Evolutionary conservation across 495 filamentous ascomycete genomes (phyloP).

Genomic region (Symbiotaphrina buchneri): DNA sequence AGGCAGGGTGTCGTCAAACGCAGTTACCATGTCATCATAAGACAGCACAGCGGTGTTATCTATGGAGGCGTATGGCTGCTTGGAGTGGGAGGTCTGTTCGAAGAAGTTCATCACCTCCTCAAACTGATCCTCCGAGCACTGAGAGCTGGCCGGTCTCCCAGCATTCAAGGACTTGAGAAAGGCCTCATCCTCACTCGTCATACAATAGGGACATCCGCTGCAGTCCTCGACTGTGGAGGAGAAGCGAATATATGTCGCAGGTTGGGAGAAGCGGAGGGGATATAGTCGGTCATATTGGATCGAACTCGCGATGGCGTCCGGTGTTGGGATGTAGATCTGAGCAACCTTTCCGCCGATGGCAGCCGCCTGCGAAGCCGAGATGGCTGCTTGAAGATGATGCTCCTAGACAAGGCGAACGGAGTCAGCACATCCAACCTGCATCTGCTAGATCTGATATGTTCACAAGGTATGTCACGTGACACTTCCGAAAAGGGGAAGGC

Average conservation of each 20-base stretch:
- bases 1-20: constrained; percentile 50
- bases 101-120: constrained; percentile 90
- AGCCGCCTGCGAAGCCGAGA: constrained; percentile 45
- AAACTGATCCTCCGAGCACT: constrained; percentile 73
- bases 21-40: constrained; percentile 58
- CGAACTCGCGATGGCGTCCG: constrained; percentile 48
- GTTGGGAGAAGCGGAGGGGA: constrained; percentile 51
- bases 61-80: constrained; percentile 72
- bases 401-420: constrained; percentile 31
- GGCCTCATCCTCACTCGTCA: constrained; percentile 70
- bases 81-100: constrained; percentile 58
- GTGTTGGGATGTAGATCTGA: constrained; percentile 66
- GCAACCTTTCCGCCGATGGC: constrained; percentile 48
- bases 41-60: constrained; percentile 61
- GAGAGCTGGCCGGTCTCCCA: constrained; percentile 35
- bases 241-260: constrained; percentile 89
- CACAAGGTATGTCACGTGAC: constrained; percentile 15
- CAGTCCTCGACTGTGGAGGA: constrained; percentile 95
- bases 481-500: constrained; percentile 13
- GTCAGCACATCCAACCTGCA: not conserved
- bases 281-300: constrained; percentile 79
- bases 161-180: constrained; percentile 71
- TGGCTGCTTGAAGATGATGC: constrained; percentile 90
- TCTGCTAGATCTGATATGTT: not conserved
- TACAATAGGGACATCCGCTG: constrained; percentile 68